Percentiles rank a stretch among this genome's conserved stretches.
Conservation (phyloP, 2,329 filamentous ascomycete genomes). For the Claviceps monticola region DNA sequence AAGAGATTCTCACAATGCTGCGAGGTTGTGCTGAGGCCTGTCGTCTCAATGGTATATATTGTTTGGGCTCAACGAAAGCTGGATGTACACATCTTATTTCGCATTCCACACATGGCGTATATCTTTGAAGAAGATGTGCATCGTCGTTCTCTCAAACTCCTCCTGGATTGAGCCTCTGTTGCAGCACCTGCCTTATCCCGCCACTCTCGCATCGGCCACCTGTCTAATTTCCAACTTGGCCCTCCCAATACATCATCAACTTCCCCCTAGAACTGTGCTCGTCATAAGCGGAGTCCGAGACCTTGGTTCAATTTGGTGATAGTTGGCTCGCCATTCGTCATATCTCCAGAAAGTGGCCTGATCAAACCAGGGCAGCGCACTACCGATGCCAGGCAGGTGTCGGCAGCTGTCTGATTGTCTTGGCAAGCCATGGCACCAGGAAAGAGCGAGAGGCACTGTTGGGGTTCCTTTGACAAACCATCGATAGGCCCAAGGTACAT, state of each 20-base stretch:
- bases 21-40: neutral
- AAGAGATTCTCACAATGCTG: neutral
- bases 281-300: neutral
- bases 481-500: neutral
- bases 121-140: too few species aligned
- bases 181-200: neutral
- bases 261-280: neutral
- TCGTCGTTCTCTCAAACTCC: neutral
- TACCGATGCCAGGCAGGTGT: neutral
- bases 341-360: neutral
- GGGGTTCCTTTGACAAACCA: neutral
- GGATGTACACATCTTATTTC: neutral
- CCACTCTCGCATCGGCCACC: neutral
- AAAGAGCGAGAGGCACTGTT: neutral
- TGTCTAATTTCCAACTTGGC: neutral
- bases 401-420: neutral
- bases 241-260: neutral
- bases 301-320: neutral
- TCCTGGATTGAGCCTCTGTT: neutral
- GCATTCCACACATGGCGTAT: neutral
- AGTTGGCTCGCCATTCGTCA: neutral
- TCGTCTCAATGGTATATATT: neutral
- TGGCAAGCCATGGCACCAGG: neutral
- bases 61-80: neutral
- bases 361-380: neutral